phyloP scores from a whole-genome alignment of 495 filamentous ascomycete species.

The Penicillium cataractarum region DNA sequence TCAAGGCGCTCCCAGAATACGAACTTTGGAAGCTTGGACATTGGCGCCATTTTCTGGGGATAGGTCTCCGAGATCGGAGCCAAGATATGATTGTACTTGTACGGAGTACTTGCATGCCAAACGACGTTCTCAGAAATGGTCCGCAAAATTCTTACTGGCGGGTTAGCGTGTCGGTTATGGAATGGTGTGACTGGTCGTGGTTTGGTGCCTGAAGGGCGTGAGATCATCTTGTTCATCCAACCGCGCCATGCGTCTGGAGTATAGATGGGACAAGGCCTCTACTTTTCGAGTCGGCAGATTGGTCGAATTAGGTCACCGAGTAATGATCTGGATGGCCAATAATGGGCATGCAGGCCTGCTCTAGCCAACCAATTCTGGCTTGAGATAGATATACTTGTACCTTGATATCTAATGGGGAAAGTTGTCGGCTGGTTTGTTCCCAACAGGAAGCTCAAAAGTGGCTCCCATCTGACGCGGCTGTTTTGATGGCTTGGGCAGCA shows the following conservation, averaged over 20 bases:
- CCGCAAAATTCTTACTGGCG: constrained; percentile 8
- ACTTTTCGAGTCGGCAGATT: neutral
- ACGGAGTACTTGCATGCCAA: constrained; percentile 4
- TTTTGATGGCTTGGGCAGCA: neutral
- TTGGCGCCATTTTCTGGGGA: constrained; percentile 1
- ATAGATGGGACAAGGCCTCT: neutral
- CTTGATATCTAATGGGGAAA: neutral
- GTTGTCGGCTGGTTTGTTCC: neutral
- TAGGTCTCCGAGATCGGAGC: constrained; percentile 29
- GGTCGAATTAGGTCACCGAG: neutral
- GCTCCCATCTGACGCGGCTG: neutral
- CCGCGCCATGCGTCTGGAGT: neutral
- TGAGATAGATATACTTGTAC: neutral
- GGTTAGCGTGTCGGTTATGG: constrained; percentile 13
- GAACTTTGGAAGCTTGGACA: constrained; percentile 18
- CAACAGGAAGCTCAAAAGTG: neutral
- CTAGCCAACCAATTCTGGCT: neutral
- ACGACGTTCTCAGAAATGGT: neutral
- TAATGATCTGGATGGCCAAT: neutral
- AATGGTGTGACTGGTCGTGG: constrained; percentile 5
- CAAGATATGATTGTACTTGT: neutral
- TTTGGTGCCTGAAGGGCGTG: constrained; percentile 8
- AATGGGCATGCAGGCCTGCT: neutral
- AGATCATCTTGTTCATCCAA: neutral
- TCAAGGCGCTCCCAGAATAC: neutral